Conservation (phyloP, 2,329 filamentous ascomycete genomes). For the Penicillium fuscoglaucum region DNA sequence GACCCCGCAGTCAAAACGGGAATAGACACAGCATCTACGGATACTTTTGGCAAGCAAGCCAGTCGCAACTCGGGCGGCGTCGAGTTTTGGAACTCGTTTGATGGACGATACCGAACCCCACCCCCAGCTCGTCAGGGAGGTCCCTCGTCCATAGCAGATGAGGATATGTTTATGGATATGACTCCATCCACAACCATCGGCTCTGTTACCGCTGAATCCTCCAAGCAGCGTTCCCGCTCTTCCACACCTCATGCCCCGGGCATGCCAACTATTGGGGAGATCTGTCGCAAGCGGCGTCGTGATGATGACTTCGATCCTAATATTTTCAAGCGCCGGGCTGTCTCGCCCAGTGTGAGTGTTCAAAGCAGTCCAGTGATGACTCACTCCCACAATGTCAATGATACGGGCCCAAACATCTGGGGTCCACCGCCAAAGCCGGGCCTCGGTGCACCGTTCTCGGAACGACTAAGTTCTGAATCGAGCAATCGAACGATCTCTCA, state of each 20-base stretch:
- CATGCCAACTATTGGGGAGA: constrained; percentile 65
- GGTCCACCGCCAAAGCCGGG: constrained; percentile 68
- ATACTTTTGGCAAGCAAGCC: constrained; percentile 73
- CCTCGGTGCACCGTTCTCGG: constrained; percentile 49
- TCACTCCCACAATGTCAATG: constrained; percentile 77
- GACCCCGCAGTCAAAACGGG: constrained; percentile 28
- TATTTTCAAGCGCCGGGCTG: constrained; percentile 86
- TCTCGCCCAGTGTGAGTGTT: constrained; percentile 85
- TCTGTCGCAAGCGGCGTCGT: constrained; percentile 76
- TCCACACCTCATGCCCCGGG: constrained; percentile 44
- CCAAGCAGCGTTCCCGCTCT: constrained; percentile 38
- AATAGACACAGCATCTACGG: constrained; percentile 55
- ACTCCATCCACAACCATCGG: constrained; percentile 38
- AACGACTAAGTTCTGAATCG: constrained; percentile 52
- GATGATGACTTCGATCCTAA: constrained; percentile 89
- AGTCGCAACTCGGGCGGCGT: constrained; percentile 70
- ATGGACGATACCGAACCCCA: constrained; percentile 66
- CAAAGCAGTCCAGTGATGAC: constrained; percentile 83
- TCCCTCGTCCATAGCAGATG: constrained; percentile 49
- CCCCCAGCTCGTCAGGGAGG: constrained; percentile 62
- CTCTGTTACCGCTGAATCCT: constrained; percentile 29
- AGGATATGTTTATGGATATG: constrained; percentile 43
- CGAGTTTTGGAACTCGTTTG: constrained; percentile 78
- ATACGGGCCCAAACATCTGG: constrained; percentile 62
- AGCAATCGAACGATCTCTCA: constrained; percentile 53